Evolutionary conservation across 2,329 filamentous ascomycete species (phyloP).

Genomic region (Zalaria sp.): DNA sequence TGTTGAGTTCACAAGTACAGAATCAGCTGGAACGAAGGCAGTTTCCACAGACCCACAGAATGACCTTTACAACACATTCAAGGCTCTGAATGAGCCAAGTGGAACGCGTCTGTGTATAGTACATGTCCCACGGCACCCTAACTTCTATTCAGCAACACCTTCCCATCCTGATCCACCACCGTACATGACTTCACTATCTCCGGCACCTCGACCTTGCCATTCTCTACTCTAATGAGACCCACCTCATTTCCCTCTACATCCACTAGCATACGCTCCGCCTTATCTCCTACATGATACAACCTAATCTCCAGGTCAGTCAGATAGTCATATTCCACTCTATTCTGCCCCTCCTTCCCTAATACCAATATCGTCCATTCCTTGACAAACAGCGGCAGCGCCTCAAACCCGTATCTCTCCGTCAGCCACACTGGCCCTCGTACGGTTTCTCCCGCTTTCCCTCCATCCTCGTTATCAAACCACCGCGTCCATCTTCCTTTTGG

Average conservation of each 20-base stretch:
- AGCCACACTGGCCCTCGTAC: slow-evolving; percentile 29
- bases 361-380: slow-evolving; percentile 25
- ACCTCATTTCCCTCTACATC: slow-evolving; percentile 18
- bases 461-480: slow-evolving; percentile 30
- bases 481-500: slow-evolving; percentile 37
- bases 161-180: neutral
- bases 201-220: slow-evolving; percentile 19
- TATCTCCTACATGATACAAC: slow-evolving; percentile 21
- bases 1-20: too few relatives aligned
- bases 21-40: too few relatives aligned
- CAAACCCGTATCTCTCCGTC: slow-evolving; percentile 25
- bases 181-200: slow-evolving; percentile 3
- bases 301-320: slow-evolving; percentile 21
- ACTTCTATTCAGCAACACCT: too few relatives aligned
- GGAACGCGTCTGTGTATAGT: too few relatives aligned
- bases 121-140: too few relatives aligned
- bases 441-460: slow-evolving; percentile 17
- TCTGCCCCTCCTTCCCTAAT: slow-evolving; percentile 23
- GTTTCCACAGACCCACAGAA: too few relatives aligned
- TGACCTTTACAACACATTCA: too few relatives aligned
- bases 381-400: slow-evolving; percentile 25
- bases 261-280: slow-evolving; percentile 20
- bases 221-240: slow-evolving; percentile 15
- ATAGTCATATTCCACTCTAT: slow-evolving; percentile 24
- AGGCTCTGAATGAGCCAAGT: too few relatives aligned